Evolutionary conservation across 2,329 filamentous ascomycete species (phyloP).

Genomic region (Thelonectria olida): DNA sequence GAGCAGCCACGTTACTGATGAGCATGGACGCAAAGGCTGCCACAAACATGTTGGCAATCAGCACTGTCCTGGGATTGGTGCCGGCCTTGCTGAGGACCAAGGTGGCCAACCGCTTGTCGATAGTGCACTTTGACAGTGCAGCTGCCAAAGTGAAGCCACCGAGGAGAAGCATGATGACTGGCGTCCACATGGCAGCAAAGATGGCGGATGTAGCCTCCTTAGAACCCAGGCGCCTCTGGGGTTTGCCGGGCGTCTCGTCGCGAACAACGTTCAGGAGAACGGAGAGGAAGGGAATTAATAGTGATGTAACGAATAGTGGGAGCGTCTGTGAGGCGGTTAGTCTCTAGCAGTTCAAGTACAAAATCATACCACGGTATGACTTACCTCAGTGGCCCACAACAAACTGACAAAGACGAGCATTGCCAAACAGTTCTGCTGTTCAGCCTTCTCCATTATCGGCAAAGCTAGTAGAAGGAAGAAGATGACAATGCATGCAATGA

Average conservation of each 20-base stretch:
- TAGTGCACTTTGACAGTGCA: slow-evolving; percentile 95
- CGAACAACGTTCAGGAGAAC: slow-evolving; percentile 88
- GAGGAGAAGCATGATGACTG: slow-evolving; percentile 96
- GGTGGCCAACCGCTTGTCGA: slow-evolving; percentile 96
- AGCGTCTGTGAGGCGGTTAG: slow-evolving; percentile 71
- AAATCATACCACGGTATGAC: slow-evolving; percentile 27
- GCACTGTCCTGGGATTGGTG: slow-evolving; percentile 85
- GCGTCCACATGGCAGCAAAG: slow-evolving; percentile 98
- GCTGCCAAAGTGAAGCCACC: slow-evolving; percentile 97
- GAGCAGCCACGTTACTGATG: slow-evolving; percentile 97
- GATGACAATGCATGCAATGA: slow-evolving; percentile 74
- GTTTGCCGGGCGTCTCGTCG: slow-evolving; percentile 67
- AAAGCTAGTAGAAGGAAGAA: slow-evolving; percentile 80
- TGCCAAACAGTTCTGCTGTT: slow-evolving; percentile 96
- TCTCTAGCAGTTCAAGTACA: not conserved
- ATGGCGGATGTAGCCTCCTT: slow-evolving; percentile 85
- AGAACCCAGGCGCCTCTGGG: slow-evolving; percentile 76
- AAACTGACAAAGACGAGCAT: slow-evolving; percentile 93
- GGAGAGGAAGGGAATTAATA: slow-evolving; percentile 92
- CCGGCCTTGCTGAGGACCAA: slow-evolving; percentile 97
- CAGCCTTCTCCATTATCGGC: slow-evolving; percentile 84
- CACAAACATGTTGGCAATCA: slow-evolving; percentile 98
- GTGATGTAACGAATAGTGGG: slow-evolving; percentile 93
- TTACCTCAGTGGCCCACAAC: slow-evolving; percentile 94
- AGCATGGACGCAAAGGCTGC: slow-evolving; percentile 98